Base-by-base conservation (phyloP, 1,139 yeast genomes). In the Geotrichum siamense region DNA sequence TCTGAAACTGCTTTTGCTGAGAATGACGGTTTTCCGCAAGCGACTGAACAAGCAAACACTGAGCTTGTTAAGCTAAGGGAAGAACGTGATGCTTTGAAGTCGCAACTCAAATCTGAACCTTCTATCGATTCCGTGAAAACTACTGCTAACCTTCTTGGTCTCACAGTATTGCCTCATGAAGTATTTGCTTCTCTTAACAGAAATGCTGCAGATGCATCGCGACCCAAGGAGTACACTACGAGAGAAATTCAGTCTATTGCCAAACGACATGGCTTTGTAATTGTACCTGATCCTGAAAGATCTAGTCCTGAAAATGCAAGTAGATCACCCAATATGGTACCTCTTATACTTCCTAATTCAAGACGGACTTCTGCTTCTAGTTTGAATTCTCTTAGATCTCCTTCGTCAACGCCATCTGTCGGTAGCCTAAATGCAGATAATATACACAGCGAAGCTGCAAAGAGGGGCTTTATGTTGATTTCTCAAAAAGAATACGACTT, bases 401-500 rank as follows among this genome's bases (percentile, higher is more conserved):
- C 38, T 23, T 25, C 41, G 20, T 23, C 32, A 15, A 26, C 43
- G 2, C 35, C 44, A 12, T 23, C 40, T 34, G 26, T 34, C 8
- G 38, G 36, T 4, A 29, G 27, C 12, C 8, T 42, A 5, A 39
- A 43, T 17, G 28, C 44, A 8, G 48, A 48, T 13, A 47, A 45
- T 10, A 30, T 48, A 13, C 26, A 35, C 19, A 16, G 38, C 21
- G 45, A 39, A 28, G 48, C 48, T n/a, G 39, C 46, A 12, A 43
- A 45, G 30, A 41, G 44, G 13, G 50, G 50, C 1, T 37, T 41
- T 37, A 47, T 45, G 20, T 16, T 48, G 8, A 42, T 48, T 26
- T 40, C 50, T 5, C 48, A 48, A 39, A 45, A 48, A 29, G 50
- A 44, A 23, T 45, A 48, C 21, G 16, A 38, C 9, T 36, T 39